Conservation (phyloP, 805 yeast genomes). For the Pichia deserticola region DNA sequence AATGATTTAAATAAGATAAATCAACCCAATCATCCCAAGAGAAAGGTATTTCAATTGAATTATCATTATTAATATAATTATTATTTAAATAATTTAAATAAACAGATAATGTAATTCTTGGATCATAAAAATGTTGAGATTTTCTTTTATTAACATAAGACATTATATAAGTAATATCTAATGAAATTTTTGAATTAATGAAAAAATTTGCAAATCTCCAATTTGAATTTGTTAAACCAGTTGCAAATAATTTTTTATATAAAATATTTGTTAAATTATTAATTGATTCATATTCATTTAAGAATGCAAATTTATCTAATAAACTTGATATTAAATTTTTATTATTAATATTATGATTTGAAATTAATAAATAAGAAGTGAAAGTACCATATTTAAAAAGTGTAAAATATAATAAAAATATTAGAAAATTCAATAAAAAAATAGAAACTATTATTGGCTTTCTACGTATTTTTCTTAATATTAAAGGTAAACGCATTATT, state of each 20-base stretch:
- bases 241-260: background rate
- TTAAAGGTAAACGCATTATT: background rate
- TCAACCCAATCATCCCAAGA: conserved; percentile 55
- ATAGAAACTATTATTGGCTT: background rate
- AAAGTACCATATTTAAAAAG: background rate
- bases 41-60: conserved; percentile 29
- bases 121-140: conserved; percentile 45
- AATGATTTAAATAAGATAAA: conserved; percentile 32
- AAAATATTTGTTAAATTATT: background rate
- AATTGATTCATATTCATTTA: background rate
- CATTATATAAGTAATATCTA: background rate
- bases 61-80: conserved; percentile 6
- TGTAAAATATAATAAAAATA: background rate
- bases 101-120: conserved; percentile 46
- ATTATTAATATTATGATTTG: no score
- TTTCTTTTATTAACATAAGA: conserved; percentile 5
- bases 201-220: conserved; percentile 1
- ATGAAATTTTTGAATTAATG: background rate
- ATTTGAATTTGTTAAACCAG: background rate
- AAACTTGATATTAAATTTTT: background rate
- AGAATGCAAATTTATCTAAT: background rate
- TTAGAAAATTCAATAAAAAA: background rate
- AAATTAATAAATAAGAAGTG: background rate
- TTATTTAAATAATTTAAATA: conserved; percentile 35
- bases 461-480: background rate